Evolutionary conservation across 495 filamentous ascomycete genomes (phyloP).

Genomic region (Chaetomium tenue): DNA sequence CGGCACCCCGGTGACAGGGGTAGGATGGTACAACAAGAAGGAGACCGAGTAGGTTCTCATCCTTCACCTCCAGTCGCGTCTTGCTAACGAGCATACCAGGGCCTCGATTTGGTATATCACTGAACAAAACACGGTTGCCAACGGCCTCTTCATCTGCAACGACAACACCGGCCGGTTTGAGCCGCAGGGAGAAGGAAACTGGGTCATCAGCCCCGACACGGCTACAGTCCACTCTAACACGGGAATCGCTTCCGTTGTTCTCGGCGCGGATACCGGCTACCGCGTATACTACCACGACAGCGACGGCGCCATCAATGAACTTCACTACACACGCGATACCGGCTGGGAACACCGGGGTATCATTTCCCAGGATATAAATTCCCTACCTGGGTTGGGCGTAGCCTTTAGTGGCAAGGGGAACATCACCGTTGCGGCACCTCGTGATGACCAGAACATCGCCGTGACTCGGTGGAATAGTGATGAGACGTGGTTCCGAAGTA

Average conservation of each 20-base stretch:
- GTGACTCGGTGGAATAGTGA: constrained; percentile 29
- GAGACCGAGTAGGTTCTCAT: constrained; percentile 25
- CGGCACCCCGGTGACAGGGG: constrained; percentile 38
- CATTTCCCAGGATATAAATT: constrained; percentile 32
- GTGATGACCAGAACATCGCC: constrained; percentile 34
- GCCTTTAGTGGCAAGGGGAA: constrained; percentile 31
- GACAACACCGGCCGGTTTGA: constrained; percentile 32
- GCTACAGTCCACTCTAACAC: constrained; percentile 31
- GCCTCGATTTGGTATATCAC: constrained; percentile 39
- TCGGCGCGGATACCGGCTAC: constrained; percentile 35
- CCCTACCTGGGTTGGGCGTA: constrained; percentile 29
- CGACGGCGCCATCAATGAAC: constrained; percentile 31
- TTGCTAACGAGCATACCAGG: constrained; percentile 14
- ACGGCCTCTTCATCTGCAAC: constrained; percentile 37
- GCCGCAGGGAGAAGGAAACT: constrained; percentile 23
- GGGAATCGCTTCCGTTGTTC: constrained; percentile 32
- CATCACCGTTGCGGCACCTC: constrained; percentile 34
- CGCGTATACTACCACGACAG: constrained; percentile 40
- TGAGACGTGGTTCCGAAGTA: constrained; percentile 33
- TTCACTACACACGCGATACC: constrained; percentile 28
- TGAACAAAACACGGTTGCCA: constrained; percentile 27
- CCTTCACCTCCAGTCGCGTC: background rate
- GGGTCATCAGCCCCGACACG: constrained; percentile 26
- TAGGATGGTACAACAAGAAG: constrained; percentile 33
- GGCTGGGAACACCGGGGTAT: constrained; percentile 31